phyloP scores from a whole-genome alignment of 2,329 filamentous ascomycete species.

The Chrysoporthe deuterocubensis region DNA sequence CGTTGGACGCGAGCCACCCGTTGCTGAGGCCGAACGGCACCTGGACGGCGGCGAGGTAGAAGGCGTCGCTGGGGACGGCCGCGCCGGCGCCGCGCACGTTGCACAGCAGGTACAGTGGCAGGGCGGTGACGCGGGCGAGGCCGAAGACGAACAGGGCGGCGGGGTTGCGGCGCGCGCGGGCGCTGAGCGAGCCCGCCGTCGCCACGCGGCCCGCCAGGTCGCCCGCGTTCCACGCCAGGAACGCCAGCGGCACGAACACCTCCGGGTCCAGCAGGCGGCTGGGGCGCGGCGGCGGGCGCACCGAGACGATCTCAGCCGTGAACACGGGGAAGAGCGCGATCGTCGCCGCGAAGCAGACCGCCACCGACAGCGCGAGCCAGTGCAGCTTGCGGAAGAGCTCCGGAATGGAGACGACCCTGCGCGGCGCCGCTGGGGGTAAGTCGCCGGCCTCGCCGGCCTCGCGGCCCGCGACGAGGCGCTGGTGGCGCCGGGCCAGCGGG shows the following conservation, averaged over 20 bases:
- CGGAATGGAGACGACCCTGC: constrained; percentile 59
- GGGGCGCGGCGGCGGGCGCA: constrained; percentile 33
- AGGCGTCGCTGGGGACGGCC: constrained; percentile 76
- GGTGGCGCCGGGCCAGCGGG: constrained; percentile 68
- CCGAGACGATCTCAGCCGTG: constrained; percentile 68
- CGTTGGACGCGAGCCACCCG: constrained; percentile 82
- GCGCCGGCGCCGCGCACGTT: constrained; percentile 82
- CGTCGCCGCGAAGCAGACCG: constrained; percentile 78
- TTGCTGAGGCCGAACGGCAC: constrained; percentile 82
- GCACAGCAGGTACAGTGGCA: constrained; percentile 88
- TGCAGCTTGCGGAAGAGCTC: constrained; percentile 76
- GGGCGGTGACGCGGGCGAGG: constrained; percentile 67
- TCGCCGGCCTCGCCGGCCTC: constrained; percentile 44
- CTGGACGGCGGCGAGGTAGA: constrained; percentile 86
- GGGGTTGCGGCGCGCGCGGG: constrained; percentile 63
- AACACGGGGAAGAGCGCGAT: constrained; percentile 93
- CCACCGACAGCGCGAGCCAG: constrained; percentile 77
- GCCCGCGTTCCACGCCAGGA: constrained; percentile 92
- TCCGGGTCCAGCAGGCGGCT: constrained; percentile 68
- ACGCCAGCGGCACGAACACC: constrained; percentile 86
- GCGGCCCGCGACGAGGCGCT: constrained; percentile 54
- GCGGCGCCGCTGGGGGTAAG: constrained; percentile 36
- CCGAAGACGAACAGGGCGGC: constrained; percentile 69
- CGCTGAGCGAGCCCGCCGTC: constrained; percentile 61
- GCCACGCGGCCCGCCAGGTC: constrained; percentile 78